Percentiles rank a stretch among this genome's conserved stretches.
These are phyloP conservation scores for Dactylellina parvicollis DNA, from an alignment of 2,329 filamentous ascomycete species.

Conservation along the genomic window DNA sequence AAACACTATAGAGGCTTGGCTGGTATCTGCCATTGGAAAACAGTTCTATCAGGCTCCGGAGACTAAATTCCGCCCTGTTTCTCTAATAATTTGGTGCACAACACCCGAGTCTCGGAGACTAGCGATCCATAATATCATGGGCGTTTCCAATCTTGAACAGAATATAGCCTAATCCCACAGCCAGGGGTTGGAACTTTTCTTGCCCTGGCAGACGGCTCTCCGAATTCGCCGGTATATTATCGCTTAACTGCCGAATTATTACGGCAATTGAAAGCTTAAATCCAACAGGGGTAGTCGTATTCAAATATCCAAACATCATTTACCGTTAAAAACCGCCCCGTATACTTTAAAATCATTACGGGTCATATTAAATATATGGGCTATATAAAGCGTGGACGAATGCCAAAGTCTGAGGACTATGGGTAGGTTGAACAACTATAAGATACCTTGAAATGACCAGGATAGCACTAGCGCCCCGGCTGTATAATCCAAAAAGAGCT, in stretches of 20 bases:
- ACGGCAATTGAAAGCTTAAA: conserved; percentile 20
- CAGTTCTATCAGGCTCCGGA: no score
- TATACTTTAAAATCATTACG: no score
- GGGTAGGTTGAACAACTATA: no score
- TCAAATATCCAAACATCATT: conserved; percentile 17
- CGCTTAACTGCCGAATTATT: conserved; percentile 13
- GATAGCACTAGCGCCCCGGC: conserved; percentile 1
- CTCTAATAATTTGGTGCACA: no score
- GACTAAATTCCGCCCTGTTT: no score
- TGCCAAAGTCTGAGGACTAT: no score
- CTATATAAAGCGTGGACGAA: conserved; percentile 5
- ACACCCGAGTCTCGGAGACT: background rate
- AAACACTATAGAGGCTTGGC: no score
- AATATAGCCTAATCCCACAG: conserved; percentile 21
- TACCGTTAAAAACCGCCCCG: background rate
- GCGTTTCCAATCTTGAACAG: background rate
- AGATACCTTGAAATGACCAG: no score
- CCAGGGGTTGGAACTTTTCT: background rate
- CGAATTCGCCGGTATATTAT: conserved; percentile 12
- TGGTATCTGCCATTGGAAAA: no score
- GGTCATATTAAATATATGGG: no score
- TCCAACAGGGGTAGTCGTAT: conserved; percentile 20
- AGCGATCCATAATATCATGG: background rate
- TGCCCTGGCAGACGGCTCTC: conserved; percentile 23
- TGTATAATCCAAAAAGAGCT: conserved; percentile 19